Evolutionary conservation across 202 grass and related monocot species (phyloP).

Genomic region (Digitaria exilis): DNA sequence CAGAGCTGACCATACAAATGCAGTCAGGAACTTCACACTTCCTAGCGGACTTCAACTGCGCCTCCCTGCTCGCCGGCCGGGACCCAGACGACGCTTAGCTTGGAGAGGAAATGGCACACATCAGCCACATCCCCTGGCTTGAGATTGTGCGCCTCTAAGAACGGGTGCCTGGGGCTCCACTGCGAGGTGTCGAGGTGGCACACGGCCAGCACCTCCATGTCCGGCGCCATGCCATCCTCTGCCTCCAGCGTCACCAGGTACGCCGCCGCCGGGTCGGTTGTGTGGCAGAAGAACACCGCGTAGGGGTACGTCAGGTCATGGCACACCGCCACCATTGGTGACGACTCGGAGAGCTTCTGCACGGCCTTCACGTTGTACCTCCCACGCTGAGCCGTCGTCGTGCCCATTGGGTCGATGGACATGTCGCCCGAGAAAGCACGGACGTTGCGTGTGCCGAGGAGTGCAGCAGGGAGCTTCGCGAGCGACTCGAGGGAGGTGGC

Average conservation of each 20-base stretch:
- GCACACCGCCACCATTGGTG: slow-evolving; percentile 2
- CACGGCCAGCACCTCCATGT: slow-evolving; percentile 32
- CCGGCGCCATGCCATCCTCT: not conserved
- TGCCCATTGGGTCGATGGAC: not conserved
- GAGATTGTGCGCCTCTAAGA: slow-evolving; percentile 32
- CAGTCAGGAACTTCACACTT: not conserved
- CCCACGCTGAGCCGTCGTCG: not conserved
- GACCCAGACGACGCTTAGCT: slow-evolving; percentile 36
- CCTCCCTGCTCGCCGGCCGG: not conserved
- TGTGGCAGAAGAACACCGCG: slow-evolving; percentile 47
- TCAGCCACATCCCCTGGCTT: slow-evolving; percentile 29
- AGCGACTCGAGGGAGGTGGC: slow-evolving; percentile 49
- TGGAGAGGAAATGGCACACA: slow-evolving; percentile 49
- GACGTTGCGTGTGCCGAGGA: slow-evolving; percentile 12
- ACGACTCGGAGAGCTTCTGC: not conserved
- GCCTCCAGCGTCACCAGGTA: slow-evolving; percentile 34
- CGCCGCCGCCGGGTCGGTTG: not conserved
- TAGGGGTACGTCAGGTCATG: slow-evolving; percentile 41
- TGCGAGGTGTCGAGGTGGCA: slow-evolving; percentile 49
- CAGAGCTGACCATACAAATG: not conserved
- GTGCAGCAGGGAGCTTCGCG: not conserved
- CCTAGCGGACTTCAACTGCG: not conserved
- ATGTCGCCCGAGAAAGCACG: slow-evolving; percentile 19
- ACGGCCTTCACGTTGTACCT: slow-evolving; percentile 27
- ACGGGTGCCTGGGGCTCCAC: slow-evolving; percentile 12